Evolutionary conservation across 2,329 filamentous ascomycete species (phyloP), one percentile per base, ranked within the genome.

Genomic region (Alternaria incomplexa): DNA sequence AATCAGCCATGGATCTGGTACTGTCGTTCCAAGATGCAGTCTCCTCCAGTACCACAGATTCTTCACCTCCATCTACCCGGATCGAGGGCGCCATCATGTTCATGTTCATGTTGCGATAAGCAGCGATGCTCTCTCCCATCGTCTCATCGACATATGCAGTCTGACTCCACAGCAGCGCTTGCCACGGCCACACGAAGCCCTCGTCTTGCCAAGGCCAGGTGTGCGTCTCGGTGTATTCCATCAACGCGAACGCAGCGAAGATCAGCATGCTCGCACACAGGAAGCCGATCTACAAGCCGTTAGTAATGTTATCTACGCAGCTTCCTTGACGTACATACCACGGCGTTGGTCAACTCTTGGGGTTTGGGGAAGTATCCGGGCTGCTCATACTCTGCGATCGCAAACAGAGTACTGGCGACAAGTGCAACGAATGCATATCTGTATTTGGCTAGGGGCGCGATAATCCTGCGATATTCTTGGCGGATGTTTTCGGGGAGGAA

Each of bases 151-250:
- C 30, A 3, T 62, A 61, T 9, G 53, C 50, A 1, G 50, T 56
- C 6, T 36, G 5, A 15, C 52, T 25, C 62, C 58, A 64, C 8
- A 64, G 58, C 36, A 56, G 36, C 12, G 30, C 30, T 23, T 62
- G 44, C 62, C 62, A 64, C 5, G 55, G 62, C 58, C 62, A 62
- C 5, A 64, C 54, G 11, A 53, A 62, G 26, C 59, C 58, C 7
- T 53, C 48, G 8, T 58, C 58, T 6, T 64, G 26, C 62, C 62
- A 64, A 8, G 54, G 58, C 62, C 62, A 64, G 7, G 50, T 57
- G 13, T 55, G 48, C 4, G 45, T 55, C 15, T 62, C 59, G 2
- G 44, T 3, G 10, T 62, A 64, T 40, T 58, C 54, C 23, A 55
- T 20, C 26, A 64, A 26, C 12, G 59, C 54, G 13, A 58, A 25